Evolutionary conservation across 768 basidiomycete genomes (phyloP).

Genomic region (Pisolithus tinctorius): DNA sequence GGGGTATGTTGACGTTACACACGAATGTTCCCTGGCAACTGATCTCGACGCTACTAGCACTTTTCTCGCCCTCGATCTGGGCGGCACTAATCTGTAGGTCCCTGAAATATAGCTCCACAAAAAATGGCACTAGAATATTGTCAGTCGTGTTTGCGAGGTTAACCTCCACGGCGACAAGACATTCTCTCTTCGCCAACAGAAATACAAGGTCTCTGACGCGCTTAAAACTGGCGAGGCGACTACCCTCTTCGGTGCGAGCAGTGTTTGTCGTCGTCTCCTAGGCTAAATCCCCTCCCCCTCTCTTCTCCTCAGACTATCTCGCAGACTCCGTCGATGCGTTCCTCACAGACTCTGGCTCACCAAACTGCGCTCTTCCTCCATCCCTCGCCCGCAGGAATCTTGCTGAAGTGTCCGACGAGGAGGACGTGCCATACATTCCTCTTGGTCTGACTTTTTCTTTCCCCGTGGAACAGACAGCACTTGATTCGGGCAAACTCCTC

Average conservation of each 20-base stretch:
- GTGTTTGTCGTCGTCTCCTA: neutral
- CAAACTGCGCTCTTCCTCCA: slow-evolving; percentile 18
- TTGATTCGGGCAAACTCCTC: slow-evolving; percentile 83
- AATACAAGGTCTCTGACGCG: slow-evolving; percentile 91
- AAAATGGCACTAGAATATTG: neutral
- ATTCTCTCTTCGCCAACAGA: slow-evolving; percentile 88
- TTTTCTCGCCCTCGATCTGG: slow-evolving; percentile 93
- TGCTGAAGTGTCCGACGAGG: slow-evolving; percentile 9
- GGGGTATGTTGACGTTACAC: slow-evolving; percentile 49
- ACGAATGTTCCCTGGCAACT: slow-evolving; percentile 1
- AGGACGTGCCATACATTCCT: slow-evolving; percentile 38
- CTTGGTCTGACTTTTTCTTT: slow-evolving; percentile 97
- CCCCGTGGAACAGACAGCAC: slow-evolving; percentile 94
- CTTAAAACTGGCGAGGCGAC: slow-evolving; percentile 90
- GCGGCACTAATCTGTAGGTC: slow-evolving; percentile 93
- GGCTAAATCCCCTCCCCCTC: slow-evolving; percentile 6
- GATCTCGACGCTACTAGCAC: slow-evolving; percentile 45
- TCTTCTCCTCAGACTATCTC: slow-evolving; percentile 70
- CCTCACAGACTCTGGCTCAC: slow-evolving; percentile 51
- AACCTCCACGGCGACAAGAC: slow-evolving; percentile 83
- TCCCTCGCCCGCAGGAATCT: slow-evolving; percentile 14
- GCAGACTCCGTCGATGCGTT: slow-evolving; percentile 96
- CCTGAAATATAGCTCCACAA: neutral
- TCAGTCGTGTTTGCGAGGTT: slow-evolving; percentile 92
- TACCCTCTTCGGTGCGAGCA: slow-evolving; percentile 68